These are phyloP conservation scores for Ocimum tenuiflorum DNA, from an alignment of 257 asterid species.

Conservation along the genomic window DNA sequence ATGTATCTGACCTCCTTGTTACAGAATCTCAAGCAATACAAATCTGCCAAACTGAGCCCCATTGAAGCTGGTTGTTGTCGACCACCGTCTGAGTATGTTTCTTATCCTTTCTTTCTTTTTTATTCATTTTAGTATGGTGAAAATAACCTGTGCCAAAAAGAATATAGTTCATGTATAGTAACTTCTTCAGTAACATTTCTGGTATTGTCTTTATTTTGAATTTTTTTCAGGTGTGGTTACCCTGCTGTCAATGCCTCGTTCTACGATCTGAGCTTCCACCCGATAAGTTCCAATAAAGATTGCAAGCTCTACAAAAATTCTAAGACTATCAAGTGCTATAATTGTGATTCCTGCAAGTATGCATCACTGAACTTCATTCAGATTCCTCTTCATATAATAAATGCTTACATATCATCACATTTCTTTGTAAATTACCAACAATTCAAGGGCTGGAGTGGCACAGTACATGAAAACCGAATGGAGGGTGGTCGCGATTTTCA, in stretches of 20 bases:
- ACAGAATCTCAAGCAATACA: conserved; percentile 59
- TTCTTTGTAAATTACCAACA: conserved; percentile 9
- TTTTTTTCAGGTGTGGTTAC: conserved; percentile 63
- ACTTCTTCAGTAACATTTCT: neutral
- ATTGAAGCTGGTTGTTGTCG: conserved; percentile 93
- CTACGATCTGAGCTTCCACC: conserved; percentile 79
- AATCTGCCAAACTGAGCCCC: conserved; percentile 67
- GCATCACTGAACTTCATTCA: neutral
- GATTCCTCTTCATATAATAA: conserved; percentile 5
- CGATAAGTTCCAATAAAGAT: conserved; percentile 60
- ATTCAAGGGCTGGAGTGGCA: conserved; percentile 86
- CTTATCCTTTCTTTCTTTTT: conserved; percentile 6
- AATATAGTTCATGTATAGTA: no score
- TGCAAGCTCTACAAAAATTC: conserved; percentile 81
- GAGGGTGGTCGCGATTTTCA: conserved; percentile 89
- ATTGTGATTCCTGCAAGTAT: conserved; percentile 96
- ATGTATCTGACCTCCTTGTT: conserved; percentile 15
- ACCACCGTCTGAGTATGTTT: conserved; percentile 80
- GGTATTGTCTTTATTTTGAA: neutral
- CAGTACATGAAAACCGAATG: conserved; percentile 93
- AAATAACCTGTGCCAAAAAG: no score
- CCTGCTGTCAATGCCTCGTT: conserved; percentile 75
- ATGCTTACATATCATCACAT: conserved; percentile 1
- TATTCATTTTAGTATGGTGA: no score
- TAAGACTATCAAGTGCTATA: conserved; percentile 60